These are phyloP conservation scores for Lactifluus piperatus DNA, from an alignment of 768 basidiomycete genomes.

Conservation along the genomic window DNA sequence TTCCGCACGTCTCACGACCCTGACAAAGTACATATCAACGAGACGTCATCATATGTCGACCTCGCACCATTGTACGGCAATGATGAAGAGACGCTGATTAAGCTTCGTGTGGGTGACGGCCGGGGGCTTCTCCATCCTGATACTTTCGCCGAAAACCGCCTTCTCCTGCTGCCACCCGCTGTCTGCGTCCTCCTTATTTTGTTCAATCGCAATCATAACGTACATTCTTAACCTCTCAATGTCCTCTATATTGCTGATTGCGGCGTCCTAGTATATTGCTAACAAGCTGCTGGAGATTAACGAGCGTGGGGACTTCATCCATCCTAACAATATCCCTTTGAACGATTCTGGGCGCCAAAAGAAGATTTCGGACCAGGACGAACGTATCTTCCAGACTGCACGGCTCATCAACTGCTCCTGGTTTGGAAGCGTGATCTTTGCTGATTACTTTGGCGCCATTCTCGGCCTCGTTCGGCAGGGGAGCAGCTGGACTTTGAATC, in stretches of 20 bases:
- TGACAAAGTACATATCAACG: conserved; percentile 54
- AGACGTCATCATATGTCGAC: conserved; percentile 84
- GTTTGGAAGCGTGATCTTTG: conserved; percentile 73
- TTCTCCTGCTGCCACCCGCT: conserved; percentile 72
- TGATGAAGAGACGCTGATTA: conserved; percentile 49
- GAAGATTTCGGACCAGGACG: conserved; percentile 28
- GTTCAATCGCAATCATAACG: conserved; percentile 89
- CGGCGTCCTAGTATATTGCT: conserved; percentile 59
- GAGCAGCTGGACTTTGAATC: conserved; percentile 66
- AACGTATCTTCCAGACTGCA: conserved; percentile 76
- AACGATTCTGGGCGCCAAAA: conserved; percentile 23
- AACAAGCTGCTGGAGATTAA: conserved; percentile 72
- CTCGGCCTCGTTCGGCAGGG: conserved; percentile 72
- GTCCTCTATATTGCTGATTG: not conserved
- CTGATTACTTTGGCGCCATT: conserved; percentile 76
- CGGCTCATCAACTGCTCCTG: conserved; percentile 72
- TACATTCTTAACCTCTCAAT: conserved; percentile 29
- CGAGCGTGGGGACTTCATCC: conserved; percentile 53
- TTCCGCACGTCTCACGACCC: conserved; percentile 67
- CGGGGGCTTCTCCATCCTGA: conserved; percentile 62
- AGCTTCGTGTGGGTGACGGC: conserved; percentile 50
- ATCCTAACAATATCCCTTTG: conserved; percentile 40
- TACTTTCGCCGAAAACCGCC: conserved; percentile 68
- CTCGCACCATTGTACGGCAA: conserved; percentile 78
- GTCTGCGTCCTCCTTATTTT: conserved; percentile 67